Conservation (phyloP, 1,284 basidiomycete species). For the Puccinia coronata region DNA sequence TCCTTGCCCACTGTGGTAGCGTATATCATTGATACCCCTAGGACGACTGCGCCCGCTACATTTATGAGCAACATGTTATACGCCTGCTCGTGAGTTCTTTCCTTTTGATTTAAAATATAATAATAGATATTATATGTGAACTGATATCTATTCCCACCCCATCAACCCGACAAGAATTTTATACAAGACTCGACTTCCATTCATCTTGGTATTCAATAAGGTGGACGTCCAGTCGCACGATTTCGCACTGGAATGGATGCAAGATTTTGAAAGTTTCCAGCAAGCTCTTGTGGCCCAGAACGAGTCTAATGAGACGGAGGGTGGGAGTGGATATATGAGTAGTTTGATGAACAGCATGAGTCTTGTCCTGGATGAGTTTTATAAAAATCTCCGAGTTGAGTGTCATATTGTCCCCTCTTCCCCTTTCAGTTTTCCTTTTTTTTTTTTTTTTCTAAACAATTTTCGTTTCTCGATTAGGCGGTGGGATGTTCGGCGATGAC, state of each 20-base stretch:
- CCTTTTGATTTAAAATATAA: not conserved
- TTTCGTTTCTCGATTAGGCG: constrained; percentile 64
- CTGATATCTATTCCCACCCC: too few relatives aligned
- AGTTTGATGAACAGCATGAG: constrained; percentile 99
- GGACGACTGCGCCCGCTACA: constrained; percentile 90
- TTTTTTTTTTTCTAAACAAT: constrained; percentile 25
- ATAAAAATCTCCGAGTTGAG: constrained; percentile 83
- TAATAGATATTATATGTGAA: too few relatives aligned
- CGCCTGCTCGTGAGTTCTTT: constrained; percentile 77
- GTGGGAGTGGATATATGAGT: constrained; percentile 76
- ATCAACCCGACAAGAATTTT: too few relatives aligned
- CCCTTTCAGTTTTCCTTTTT: not conserved
- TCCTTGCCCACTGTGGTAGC: constrained; percentile 91
- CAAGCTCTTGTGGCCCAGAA: constrained; percentile 60
- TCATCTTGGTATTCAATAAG: constrained; percentile 99
- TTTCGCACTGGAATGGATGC: constrained; percentile 97
- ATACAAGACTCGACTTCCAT: constrained; percentile 96
- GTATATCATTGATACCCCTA: constrained; percentile 95
- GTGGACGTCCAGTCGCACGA: constrained; percentile 84
- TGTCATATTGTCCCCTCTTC: not conserved
- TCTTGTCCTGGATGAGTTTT: constrained; percentile 96
- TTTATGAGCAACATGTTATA: constrained; percentile 99
- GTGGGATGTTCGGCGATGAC: constrained; percentile 96
- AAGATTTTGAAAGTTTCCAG: constrained; percentile 80
- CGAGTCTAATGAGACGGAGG: constrained; percentile 84